Conservation (phyloP, 163 green algal species). For the Scenedesmus sp. region DNA sequence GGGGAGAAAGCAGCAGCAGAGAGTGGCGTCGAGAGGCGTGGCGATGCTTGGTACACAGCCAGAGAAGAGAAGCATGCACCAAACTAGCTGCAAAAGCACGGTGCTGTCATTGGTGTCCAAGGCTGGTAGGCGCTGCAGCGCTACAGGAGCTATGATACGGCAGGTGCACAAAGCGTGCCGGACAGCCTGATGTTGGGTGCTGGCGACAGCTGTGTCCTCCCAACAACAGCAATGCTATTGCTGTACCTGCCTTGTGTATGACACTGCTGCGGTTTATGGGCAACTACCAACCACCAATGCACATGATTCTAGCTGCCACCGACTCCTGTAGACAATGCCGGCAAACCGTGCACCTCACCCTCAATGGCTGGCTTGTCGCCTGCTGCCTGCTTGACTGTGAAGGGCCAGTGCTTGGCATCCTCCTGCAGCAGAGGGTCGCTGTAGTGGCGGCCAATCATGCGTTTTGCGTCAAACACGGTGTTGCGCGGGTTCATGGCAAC, state of each 20-base stretch:
- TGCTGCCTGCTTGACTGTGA: constrained; percentile 77
- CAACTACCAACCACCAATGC: not conserved
- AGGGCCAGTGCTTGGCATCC: constrained; percentile 91
- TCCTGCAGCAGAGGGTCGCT: constrained; percentile 79
- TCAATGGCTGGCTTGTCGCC: constrained; percentile 87
- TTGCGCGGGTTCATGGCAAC: constrained; percentile 78
- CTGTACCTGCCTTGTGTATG: not conserved
- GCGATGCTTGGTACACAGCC: not conserved
- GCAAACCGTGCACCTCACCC: not conserved
- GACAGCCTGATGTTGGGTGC: not conserved
- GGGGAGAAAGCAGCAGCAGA: not conserved
- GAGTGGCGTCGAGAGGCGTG: not conserved
- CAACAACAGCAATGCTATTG: not conserved
- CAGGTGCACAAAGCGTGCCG: too few species aligned
- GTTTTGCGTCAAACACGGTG: constrained; percentile 77
- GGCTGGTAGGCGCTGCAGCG: too few species aligned
- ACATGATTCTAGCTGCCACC: not conserved
- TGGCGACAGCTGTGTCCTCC: not conserved
- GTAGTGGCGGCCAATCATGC: constrained; percentile 93
- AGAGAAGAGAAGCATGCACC: not conserved
- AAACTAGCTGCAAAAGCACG: too few species aligned
- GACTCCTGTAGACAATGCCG: too few species aligned
- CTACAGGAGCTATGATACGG: too few species aligned
- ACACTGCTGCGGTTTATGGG: not conserved
- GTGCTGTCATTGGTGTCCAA: too few species aligned